Conservation (phyloP, 1,284 basidiomycete genomes). For the Thelephora terrestris region DNA sequence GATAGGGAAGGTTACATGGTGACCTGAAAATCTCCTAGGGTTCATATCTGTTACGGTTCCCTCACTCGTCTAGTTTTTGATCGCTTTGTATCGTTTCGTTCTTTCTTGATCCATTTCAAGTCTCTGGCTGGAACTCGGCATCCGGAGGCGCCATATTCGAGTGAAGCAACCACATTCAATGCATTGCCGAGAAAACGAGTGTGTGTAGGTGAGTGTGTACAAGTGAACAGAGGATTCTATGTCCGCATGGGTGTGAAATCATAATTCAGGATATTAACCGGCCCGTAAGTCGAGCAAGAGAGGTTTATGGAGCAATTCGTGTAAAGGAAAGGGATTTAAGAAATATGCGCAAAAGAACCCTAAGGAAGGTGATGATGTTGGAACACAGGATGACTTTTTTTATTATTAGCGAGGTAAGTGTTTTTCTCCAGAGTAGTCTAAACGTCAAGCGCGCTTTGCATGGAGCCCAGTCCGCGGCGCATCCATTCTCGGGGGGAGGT, state of each 20-base stretch:
- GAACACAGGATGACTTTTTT: background rate
- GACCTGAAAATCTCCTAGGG: background rate
- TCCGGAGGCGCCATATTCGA: background rate
- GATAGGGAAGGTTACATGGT: background rate
- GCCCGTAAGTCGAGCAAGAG: background rate
- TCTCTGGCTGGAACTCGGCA: background rate
- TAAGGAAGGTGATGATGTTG: background rate
- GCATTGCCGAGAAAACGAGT: too few species aligned
- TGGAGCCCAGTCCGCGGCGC: constrained; percentile 31
- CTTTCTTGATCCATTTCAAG: background rate
- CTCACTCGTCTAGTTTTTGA: too few species aligned
- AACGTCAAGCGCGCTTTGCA: constrained; percentile 27
- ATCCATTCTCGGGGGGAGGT: constrained; percentile 47
- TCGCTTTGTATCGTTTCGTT: background rate
- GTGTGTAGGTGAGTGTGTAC: too few species aligned
- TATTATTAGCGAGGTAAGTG: background rate
- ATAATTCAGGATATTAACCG: background rate
- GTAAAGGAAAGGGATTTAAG: background rate
- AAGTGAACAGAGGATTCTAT: too few species aligned
- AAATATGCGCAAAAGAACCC: background rate
- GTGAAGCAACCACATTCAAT: background rate
- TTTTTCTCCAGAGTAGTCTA: background rate
- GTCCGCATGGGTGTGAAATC: too few species aligned
- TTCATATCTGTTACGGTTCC: background rate
- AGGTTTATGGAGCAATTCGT: background rate